These are phyloP conservation scores for Gryganskiella cystojenkinii DNA, from an alignment of 192 early-diverging fungal genomes.

Conservation along the genomic window DNA sequence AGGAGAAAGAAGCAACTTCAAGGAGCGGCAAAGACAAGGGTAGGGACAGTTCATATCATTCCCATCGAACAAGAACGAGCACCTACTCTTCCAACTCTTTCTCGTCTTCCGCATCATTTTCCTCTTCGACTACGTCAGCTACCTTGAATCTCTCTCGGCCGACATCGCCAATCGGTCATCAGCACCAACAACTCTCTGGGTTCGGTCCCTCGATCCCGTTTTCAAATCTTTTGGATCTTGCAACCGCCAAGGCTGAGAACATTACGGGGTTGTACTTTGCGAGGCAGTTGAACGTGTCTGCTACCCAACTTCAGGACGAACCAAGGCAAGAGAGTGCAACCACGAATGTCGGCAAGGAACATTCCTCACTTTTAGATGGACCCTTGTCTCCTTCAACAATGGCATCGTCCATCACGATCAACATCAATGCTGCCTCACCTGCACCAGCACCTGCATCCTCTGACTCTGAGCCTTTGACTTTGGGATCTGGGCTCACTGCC, in stretches of 20 bases:
- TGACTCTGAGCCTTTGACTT: no score
- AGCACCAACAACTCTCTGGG: background rate
- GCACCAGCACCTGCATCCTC: no score
- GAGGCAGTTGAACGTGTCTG: conserved; percentile 25
- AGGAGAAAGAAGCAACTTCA: background rate
- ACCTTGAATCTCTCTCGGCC: conserved; percentile 23
- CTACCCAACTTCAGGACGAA: no score
- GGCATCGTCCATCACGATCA: no score
- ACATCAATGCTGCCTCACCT: no score
- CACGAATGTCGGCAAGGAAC: no score
- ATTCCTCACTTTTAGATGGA: no score
- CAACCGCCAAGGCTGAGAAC: conserved; percentile 45
- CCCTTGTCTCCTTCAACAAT: no score
- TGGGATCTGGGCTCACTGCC: no score
- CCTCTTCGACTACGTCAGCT: background rate
- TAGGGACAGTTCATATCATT: background rate
- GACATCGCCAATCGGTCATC: conserved; percentile 1
- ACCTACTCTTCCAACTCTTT: conserved; percentile 8
- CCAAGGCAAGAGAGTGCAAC: no score
- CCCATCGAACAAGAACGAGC: background rate
- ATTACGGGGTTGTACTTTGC: conserved; percentile 48
- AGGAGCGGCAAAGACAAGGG: background rate
- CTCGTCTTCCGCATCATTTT: conserved; percentile 12
- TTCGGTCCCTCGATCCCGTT: conserved; percentile 17
- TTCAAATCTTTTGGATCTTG: conserved; percentile 40